A percentile compares a stretch with the other conserved stretches of the same genome.
Evolutionary conservation across 345 rosid genomes (phyloP).

Genomic region (Carallia brachiata): DNA sequence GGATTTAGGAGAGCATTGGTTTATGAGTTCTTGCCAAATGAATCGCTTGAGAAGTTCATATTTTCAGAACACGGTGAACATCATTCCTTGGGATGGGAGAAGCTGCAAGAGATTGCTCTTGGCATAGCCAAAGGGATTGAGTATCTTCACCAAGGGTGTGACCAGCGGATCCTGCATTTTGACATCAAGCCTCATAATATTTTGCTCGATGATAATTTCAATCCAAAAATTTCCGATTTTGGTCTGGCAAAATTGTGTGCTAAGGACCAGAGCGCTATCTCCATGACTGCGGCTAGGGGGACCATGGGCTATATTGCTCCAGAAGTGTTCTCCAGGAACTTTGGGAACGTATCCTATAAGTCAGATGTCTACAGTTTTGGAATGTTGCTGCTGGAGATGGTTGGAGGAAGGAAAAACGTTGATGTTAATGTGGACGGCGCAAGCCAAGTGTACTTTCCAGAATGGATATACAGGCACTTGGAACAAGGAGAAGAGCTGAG

Average conservation of each 20-base stretch:
- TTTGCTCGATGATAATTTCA: conserved; percentile 16
- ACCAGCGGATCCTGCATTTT: conserved; percentile 20
- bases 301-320: conserved; percentile 25
- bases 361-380: conserved; percentile 21
- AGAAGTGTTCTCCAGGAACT: conserved; percentile 19
- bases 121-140: conserved; percentile 25
- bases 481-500: conserved; percentile 14
- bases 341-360: conserved; percentile 15
- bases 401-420: conserved; percentile 6
- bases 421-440: background rate
- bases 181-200: conserved; percentile 19
- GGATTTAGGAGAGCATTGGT: conserved; percentile 7
- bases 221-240: conserved; percentile 22
- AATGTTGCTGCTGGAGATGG: conserved; percentile 16
- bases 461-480: conserved; percentile 13
- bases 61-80: background rate
- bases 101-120: conserved; percentile 17
- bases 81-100: conserved; percentile 11
- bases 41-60: conserved; percentile 4
- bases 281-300: conserved; percentile 20
- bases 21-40: conserved; percentile 6
- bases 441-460: conserved; percentile 13
- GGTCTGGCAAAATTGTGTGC: conserved; percentile 21
- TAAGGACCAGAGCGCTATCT: conserved; percentile 5
- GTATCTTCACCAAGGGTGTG: conserved; percentile 23